Base-by-base conservation (phyloP, 208 protist species). In the Leishmania tropica region DNA sequence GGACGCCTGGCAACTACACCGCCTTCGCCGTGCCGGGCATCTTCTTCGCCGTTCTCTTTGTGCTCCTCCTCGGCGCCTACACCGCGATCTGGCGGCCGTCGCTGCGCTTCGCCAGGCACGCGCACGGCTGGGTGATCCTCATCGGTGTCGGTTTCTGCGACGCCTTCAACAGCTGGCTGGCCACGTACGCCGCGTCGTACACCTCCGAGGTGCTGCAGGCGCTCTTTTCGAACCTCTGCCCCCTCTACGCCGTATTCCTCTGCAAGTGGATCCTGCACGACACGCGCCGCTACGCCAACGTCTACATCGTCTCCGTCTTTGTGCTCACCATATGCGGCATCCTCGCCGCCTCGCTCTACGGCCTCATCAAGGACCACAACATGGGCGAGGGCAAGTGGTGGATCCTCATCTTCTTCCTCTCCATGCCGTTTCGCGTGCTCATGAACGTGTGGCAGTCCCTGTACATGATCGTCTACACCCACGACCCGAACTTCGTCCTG, bases 391-490 rank as follows among this genome's bases (percentile, higher is more conserved):
- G 87, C 37, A 86, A 80, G 71, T 94, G 87, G 89, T 97, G 92
- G 91, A 91, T 89, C 78, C 75, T 93, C 40, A 90, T 96, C 75
- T 97, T 95, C 85, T 97, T 95, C 74, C 56, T 92, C 54, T 94
- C 90, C 35, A 93, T 96, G 73, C 92, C 94, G 13, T 85, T 91
- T 37, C 87, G 85, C 24, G 91, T 94, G 3, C 80, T 96, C 45
- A 93, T 95, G 91, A 96, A 97, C 79, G 87, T 96, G n/a, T 88
- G 84, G 83, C 94, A 97, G 80, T 90, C 88, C 31, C 78, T 94
- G 62, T 97, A 95, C 81, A 96, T 97, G 94, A 92, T 97, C 65
- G 75, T 91, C 40, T 97, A 95, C 87, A 97, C 94, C 0, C 83
- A 81, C 72, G 89, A 95, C 76, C 79, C 88, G 3, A 76, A 75